Percentiles rank a stretch among this genome's conserved stretches.
phyloP scores from a whole-genome alignment of 129 eudicot species.

The Artemisia argyi region DNA sequence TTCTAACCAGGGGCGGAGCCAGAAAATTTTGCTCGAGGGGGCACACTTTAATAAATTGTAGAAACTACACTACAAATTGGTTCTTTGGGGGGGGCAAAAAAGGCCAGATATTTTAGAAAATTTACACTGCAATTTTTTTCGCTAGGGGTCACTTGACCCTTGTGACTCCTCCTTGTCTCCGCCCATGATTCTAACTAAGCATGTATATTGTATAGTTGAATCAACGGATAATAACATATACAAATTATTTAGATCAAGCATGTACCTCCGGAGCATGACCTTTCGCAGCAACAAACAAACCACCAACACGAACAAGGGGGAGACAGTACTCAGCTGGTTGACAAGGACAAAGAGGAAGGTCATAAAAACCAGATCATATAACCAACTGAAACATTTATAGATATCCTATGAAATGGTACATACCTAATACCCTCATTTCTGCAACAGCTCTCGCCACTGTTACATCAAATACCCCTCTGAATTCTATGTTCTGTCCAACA shows the following conservation, averaged over 20 bases:
- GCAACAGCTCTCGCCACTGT: constrained; percentile 98
- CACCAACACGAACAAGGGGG: constrained; percentile 95
- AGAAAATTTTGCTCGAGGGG: too few species aligned
- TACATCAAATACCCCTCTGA: constrained; percentile 85
- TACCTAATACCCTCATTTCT: constrained; percentile 91
- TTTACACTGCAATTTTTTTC: too few species aligned
- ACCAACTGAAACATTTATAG: constrained; percentile 3
- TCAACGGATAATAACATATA: not conserved
- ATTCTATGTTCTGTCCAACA: constrained; percentile 63
- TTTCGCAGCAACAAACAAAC: constrained; percentile 95
- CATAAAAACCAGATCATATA: not conserved
- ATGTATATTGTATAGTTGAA: not conserved
- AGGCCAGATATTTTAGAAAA: too few species aligned
- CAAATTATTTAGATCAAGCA: not conserved
- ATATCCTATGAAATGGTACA: constrained; percentile 5
- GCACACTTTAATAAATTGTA: too few species aligned
- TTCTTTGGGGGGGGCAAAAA: too few species aligned
- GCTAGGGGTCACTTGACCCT: too few species aligned
- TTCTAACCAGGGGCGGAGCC: too few species aligned
- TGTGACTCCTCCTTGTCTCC: too few species aligned
- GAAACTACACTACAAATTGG: too few species aligned
- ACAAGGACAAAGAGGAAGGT: constrained; percentile 15
- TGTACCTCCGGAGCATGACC: constrained; percentile 95
- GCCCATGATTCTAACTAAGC: constrained; percentile 23
- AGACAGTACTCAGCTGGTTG: constrained; percentile 88